These are phyloP conservation scores for Sisymbrium altissimum DNA, from an alignment of 345 rosid species.

Conservation along the genomic window DNA sequence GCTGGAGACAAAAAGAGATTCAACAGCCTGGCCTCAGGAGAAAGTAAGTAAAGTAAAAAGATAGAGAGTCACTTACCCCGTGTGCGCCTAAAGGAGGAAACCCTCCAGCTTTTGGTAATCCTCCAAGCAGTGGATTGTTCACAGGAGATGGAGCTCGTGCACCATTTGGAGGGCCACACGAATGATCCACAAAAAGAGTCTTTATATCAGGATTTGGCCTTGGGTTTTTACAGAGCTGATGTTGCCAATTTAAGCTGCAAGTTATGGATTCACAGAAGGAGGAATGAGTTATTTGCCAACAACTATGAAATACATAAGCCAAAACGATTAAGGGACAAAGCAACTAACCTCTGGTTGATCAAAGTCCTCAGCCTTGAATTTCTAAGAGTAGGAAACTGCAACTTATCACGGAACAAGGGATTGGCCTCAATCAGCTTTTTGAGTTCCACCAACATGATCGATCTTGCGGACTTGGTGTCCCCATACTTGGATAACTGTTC, in stretches of 20 bases:
- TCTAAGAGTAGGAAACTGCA: constrained; percentile 92
- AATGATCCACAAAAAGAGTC: constrained; percentile 95
- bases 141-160: constrained; percentile 96
- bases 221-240: constrained; percentile 95
- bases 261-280: constrained; percentile 7
- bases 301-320: neutral
- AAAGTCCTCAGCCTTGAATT: constrained; percentile 86
- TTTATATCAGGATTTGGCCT: constrained; percentile 98
- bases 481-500: constrained; percentile 97
- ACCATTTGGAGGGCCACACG: constrained; percentile 97
- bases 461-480: constrained; percentile 96
- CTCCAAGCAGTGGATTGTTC: constrained; percentile 77
- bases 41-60: neutral
- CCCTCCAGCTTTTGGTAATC: constrained; percentile 82
- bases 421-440: constrained; percentile 98
- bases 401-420: constrained; percentile 91
- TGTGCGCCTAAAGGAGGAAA: constrained; percentile 94
- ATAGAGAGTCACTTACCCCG: constrained; percentile 55
- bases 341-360: constrained; percentile 80
- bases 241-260: constrained; percentile 97
- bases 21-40: constrained; percentile 14
- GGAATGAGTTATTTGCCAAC: constrained; percentile 6
- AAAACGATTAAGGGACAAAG: neutral
- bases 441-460: constrained; percentile 94
- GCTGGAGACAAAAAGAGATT: constrained; percentile 51